Evolutionary conservation across 2,329 filamentous ascomycete genomes (phyloP).

Genomic region (Pestalotiopsis sp.): DNA sequence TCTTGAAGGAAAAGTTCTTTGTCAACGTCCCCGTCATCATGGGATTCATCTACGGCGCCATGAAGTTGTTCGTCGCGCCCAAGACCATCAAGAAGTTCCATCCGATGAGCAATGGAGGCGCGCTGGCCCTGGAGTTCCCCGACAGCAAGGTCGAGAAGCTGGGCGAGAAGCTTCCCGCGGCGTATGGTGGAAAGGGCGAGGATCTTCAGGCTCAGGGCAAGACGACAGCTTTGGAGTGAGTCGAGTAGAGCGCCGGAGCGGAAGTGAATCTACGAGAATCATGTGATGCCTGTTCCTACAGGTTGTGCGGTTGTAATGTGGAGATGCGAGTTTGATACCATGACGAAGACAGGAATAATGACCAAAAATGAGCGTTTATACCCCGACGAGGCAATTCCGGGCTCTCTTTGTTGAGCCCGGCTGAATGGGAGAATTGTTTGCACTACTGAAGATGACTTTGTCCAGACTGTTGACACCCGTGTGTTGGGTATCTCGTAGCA

Average conservation of each 20-base stretch:
- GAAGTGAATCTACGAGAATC: not conserved
- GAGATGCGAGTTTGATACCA: not conserved
- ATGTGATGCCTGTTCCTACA: not conserved
- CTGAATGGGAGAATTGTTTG: no score
- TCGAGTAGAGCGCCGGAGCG: not conserved
- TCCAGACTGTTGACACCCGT: no score
- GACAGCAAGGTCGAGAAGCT: slow-evolving; percentile 58
- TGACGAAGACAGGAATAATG: no score
- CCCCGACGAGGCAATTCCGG: no score
- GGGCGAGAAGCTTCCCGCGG: slow-evolving; percentile 67
- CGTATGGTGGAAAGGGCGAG: slow-evolving; percentile 76
- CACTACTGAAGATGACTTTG: no score
- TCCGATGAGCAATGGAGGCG: slow-evolving; percentile 69
- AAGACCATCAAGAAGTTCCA: slow-evolving; percentile 81
- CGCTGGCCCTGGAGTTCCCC: slow-evolving; percentile 61
- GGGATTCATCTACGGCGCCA: slow-evolving; percentile 80
- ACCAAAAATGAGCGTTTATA: no score
- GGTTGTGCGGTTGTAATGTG: not conserved
- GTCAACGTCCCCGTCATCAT: slow-evolving; percentile 91
- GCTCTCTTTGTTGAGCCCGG: no score
- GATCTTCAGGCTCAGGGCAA: slow-evolving; percentile 35
- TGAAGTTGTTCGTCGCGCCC: slow-evolving; percentile 74
- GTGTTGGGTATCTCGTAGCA: no score
- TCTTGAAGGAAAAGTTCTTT: slow-evolving; percentile 90
- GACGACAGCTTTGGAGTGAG: slow-evolving; percentile 23